phyloP scores from a whole-genome alignment of 306 rosid genomes.

The Cicer arietinum region DNA sequence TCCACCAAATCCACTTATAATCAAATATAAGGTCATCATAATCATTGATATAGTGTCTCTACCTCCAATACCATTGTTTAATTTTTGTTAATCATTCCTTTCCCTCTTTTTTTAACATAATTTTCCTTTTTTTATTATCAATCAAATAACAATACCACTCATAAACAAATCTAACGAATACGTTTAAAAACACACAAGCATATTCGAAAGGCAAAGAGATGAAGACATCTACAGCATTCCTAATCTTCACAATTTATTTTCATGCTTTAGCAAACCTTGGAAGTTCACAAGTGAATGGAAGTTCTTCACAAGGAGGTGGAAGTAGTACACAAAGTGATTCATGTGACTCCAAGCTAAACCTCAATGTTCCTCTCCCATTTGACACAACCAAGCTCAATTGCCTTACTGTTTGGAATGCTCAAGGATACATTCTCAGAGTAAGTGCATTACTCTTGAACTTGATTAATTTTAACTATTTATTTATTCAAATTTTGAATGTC shows the following conservation, averaged over 20 bases:
- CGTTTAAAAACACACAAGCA: constrained; percentile 20
- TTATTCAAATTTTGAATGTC: constrained; percentile 1
- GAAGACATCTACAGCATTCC: constrained; percentile 40
- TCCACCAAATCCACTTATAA: constrained; percentile 45
- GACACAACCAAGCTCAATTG: constrained; percentile 67
- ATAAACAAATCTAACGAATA: constrained; percentile 9
- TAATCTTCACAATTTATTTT: constrained; percentile 46
- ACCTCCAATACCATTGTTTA: constrained; percentile 34
- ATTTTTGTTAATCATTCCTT: constrained; percentile 22
- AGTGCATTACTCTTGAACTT: constrained; percentile 44
- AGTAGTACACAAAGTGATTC: constrained; percentile 60
- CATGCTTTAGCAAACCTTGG: constrained; percentile 53
- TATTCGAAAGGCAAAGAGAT: constrained; percentile 39
- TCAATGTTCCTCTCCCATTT: constrained; percentile 53
- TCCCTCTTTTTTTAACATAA: neutral
- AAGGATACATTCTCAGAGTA: constrained; percentile 72
- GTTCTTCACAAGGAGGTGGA: constrained; percentile 59
- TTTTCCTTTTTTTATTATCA: neutral
- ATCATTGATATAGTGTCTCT: constrained; percentile 25
- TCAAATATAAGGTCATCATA: constrained; percentile 37
- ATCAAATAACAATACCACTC: constrained; percentile 23
- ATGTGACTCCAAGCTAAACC: constrained; percentile 58
- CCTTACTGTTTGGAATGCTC: constrained; percentile 65
- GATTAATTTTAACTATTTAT: neutral
- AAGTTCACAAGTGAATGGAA: constrained; percentile 51